A percentile compares a stretch with the other conserved stretches of the same genome.
These are phyloP conservation scores for Rhodofomes roseus DNA, from an alignment of 1,284 basidiomycete species.

Conservation along the genomic window DNA sequence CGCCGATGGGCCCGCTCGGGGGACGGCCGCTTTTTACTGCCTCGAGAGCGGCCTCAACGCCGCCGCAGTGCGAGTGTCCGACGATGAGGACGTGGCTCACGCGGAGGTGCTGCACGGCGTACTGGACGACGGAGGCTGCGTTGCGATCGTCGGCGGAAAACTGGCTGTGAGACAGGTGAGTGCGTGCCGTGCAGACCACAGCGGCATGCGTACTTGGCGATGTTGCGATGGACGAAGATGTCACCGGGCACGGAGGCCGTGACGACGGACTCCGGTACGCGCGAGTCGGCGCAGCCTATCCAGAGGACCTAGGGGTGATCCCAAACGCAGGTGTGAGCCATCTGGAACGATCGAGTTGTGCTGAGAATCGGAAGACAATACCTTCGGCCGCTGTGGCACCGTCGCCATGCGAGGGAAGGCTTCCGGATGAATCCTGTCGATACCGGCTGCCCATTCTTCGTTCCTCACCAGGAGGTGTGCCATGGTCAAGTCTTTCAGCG, in stretches of 20 bases:
- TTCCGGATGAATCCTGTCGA: background rate
- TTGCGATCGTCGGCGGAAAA: slow-evolving; percentile 11
- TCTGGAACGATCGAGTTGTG: background rate
- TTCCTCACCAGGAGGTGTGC: background rate
- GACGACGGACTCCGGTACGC: slow-evolving; percentile 41
- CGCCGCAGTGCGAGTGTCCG: slow-evolving; percentile 20
- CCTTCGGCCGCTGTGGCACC: background rate
- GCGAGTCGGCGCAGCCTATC: slow-evolving; percentile 53
- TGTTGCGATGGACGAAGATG: slow-evolving; percentile 49
- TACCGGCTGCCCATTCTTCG: background rate
- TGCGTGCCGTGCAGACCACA: background rate
- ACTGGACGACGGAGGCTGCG: slow-evolving; percentile 12
- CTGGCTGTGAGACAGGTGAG: slow-evolving; percentile 6
- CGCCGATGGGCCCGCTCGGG: background rate
- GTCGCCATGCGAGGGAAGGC: background rate
- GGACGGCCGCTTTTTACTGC: background rate
- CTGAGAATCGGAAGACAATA: no score
- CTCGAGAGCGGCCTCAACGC: background rate
- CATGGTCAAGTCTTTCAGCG: background rate
- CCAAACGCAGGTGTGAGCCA: no score
- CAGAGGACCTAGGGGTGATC: slow-evolving; percentile 35
- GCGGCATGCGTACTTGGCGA: slow-evolving; percentile 29
- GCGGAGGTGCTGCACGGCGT: slow-evolving; percentile 12
- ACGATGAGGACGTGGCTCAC: slow-evolving; percentile 17
- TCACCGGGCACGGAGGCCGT: slow-evolving; percentile 39